Base-by-base conservation (phyloP, 1,284 basidiomycete genomes). In the Lignosus rhinocerotis region DNA sequence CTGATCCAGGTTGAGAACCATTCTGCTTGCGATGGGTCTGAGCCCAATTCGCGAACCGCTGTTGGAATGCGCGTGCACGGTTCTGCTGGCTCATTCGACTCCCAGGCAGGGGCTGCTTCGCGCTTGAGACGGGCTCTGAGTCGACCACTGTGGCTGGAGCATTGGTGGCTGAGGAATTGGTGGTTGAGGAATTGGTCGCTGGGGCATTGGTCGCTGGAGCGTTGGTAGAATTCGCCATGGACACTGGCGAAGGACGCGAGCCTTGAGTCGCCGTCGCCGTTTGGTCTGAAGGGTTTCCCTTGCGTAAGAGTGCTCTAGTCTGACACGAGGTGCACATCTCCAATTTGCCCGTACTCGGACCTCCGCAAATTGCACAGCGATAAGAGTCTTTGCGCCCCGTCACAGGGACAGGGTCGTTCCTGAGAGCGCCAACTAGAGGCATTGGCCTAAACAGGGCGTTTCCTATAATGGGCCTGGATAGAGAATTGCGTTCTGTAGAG, bases 21-120 rank as follows among this genome's bases (percentile, higher is more conserved):
- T 51, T 34, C 30, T 43, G 30, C 10, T 34, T 45, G 16, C 36
- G 46, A 36, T 49, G 45, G 19, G 16, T 47, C 7, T 34, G 44
- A n/a, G 19, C 53, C 56, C 51, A 60, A 16, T 11, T 39, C 9
- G 44, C 31, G 51, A 60, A 49, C 62, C 62, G 60, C 32, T 14
- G 21, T n/a, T 45, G 34, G 51, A 60, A 63, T 31, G 38, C 45
- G 45, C 51, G 47, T 56, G 58, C 53, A 43, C 50, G 21, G 53
- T n/a, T 51, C 56, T 58, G 36, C 51, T 42, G 12, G 58, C 14
- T 33, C 47, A 47, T 32, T 25, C 41, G 32, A 38, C 50, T 19
- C n/a, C 14, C n/a, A 14, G 34, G 31, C 42, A 33, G 42, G 33
- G 7, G 16, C 17, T 10, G 41, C 19, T 43, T 17, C 41, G 41